A percentile compares a stretch with the other conserved stretches of the same genome.
These are phyloP conservation scores for Sarocladium brachiariae DNA, from an alignment of 2,329 filamentous ascomycete species.

Conservation along the genomic window DNA sequence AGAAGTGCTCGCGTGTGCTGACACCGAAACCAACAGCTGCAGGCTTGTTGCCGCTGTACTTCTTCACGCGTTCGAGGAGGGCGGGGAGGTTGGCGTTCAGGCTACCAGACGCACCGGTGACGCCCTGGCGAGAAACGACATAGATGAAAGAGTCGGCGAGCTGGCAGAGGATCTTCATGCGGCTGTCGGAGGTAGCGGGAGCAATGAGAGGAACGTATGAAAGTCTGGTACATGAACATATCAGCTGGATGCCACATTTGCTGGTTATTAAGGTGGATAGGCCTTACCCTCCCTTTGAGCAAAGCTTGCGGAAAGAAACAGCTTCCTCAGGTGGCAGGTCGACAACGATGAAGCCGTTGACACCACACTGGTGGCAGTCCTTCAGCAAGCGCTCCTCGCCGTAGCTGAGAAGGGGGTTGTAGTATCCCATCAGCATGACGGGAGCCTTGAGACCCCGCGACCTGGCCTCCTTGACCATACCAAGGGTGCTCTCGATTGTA, in stretches of 20 bases:
- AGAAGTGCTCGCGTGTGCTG: conserved; percentile 89
- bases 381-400: conserved; percentile 83
- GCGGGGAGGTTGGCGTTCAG: conserved; percentile 77
- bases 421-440: conserved; percentile 96
- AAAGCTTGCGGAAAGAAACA: conserved; percentile 80
- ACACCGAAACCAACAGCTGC: conserved; percentile 94
- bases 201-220: conserved; percentile 98
- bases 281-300: conserved; percentile 64
- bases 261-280: no score
- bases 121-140: conserved; percentile 93
- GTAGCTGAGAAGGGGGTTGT: conserved; percentile 91
- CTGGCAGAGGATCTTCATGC: conserved; percentile 93
- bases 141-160: conserved; percentile 99
- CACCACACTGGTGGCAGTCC: conserved; percentile 75
- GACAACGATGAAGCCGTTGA: conserved; percentile 96
- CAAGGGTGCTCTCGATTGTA: conserved; percentile 69
- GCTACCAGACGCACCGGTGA: conserved; percentile 81
- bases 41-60: conserved; percentile 84
- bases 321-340: conserved; percentile 95
- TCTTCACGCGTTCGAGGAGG: conserved; percentile 78
- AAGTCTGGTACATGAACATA: conserved; percentile 50
- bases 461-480: conserved; percentile 78
- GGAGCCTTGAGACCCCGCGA: conserved; percentile 71
- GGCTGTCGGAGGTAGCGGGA: conserved; percentile 81
- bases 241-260: no score